Evolutionary conservation across 106 monocot species (phyloP).

Genomic region (Allium cepa): DNA sequence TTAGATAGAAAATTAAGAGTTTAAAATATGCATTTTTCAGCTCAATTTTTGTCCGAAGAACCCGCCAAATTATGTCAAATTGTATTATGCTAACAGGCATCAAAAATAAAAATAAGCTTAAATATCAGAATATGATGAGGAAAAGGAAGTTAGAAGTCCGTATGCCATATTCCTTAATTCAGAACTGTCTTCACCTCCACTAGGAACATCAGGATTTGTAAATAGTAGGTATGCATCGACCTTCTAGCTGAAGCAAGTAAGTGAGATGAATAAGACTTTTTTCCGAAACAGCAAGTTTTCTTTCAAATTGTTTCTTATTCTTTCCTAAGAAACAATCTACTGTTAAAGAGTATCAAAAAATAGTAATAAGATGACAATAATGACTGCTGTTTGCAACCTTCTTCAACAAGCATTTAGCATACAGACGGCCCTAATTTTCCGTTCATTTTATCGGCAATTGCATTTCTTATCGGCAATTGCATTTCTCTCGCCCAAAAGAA

Average conservation of each 20-base stretch:
- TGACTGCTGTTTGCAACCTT: conserved; percentile 36
- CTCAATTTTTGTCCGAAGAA: no score
- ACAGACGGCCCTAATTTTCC: conserved; percentile 68
- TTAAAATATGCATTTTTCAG: no score
- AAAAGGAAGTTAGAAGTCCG: not conserved
- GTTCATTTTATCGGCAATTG: conserved; percentile 97
- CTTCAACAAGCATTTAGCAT: conserved; percentile 83
- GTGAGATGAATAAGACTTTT: conserved; percentile 62
- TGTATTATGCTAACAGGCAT: no score
- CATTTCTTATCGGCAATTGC: no score
- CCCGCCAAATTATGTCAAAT: no score
- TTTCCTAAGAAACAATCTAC: conserved; percentile 45
- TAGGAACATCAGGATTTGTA: conserved; percentile 83
- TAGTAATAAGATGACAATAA: not conserved
- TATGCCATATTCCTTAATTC: conserved; percentile 62
- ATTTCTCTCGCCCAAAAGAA: conserved; percentile 86
- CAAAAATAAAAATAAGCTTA: not conserved
- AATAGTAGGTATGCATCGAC: conserved; percentile 77
- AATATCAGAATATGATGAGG: not conserved
- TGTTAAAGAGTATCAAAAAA: not conserved
- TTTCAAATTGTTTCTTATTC: conserved; percentile 40
- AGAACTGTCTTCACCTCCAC: conserved; percentile 82
- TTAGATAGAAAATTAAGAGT: no score
- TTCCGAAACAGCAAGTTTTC: conserved; percentile 61
- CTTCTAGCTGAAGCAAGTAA: conserved; percentile 86